phyloP scores from a whole-genome alignment of 2,329 filamentous ascomycete species.

The Metarhizium humberi region DNA sequence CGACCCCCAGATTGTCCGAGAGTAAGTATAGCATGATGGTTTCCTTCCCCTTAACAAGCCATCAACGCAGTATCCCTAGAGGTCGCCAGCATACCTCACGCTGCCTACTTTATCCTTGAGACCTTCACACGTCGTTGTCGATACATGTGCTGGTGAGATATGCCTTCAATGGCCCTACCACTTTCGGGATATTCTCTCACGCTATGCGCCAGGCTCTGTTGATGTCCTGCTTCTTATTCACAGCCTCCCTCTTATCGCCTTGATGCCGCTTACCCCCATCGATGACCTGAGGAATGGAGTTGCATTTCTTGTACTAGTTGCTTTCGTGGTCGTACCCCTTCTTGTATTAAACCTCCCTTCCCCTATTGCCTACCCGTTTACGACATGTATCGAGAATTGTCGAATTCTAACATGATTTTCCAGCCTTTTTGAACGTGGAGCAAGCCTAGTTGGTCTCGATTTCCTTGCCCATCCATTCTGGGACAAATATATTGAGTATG shows the following conservation, averaged over 20 bases:
- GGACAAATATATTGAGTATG: constrained; percentile 98
- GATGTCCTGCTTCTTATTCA: constrained; percentile 27
- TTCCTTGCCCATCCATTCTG: constrained; percentile 94
- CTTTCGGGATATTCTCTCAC: constrained; percentile 55
- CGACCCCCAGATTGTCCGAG: constrained; percentile 90
- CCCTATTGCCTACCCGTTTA: constrained; percentile 6
- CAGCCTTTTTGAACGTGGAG: constrained; percentile 89
- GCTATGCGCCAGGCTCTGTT: constrained; percentile 54
- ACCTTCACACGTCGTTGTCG: constrained; percentile 28
- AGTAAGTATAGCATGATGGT: constrained; percentile 75
- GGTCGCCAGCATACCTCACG: constrained; percentile 29
- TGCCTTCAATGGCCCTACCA: constrained; percentile 49
- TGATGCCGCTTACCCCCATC: constrained; percentile 21
- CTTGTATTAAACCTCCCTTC: constrained; percentile 49
- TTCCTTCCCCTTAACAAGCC: constrained; percentile 60
- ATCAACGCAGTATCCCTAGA: constrained; percentile 33
- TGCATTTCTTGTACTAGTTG: constrained; percentile 40
- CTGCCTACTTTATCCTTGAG: constrained; percentile 19
- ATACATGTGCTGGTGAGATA: constrained; percentile 58
- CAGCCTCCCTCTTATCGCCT: constrained; percentile 26
- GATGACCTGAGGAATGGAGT: constrained; percentile 13
- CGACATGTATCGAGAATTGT: neutral
- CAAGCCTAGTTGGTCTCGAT: constrained; percentile 76
- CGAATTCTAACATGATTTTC: constrained; percentile 17
- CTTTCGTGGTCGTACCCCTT: constrained; percentile 37